A percentile compares a stretch with the other conserved stretches of the same genome.
phyloP scores from a whole-genome alignment of 805 yeast genomes.

The Ogataea degrootiae region DNA sequence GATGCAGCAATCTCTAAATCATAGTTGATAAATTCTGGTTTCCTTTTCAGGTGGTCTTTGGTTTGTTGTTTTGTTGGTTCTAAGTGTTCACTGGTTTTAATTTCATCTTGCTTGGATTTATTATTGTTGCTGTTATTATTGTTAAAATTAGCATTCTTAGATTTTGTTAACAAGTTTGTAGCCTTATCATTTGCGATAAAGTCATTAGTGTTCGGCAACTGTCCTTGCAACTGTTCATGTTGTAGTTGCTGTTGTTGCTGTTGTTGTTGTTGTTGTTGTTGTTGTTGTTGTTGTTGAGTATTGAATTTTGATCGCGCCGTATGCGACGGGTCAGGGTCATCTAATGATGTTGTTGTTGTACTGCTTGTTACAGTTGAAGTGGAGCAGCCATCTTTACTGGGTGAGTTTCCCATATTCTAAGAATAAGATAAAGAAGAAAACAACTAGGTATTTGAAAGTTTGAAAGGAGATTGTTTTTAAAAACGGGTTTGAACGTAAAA shows the following conservation, averaged over 20 bases:
- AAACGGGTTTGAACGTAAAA: too few relatives aligned
- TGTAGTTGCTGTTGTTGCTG: background rate
- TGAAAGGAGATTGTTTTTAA: background rate
- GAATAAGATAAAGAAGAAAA: background rate
- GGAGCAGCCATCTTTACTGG: conserved; percentile 34
- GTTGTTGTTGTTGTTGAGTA: conserved; percentile 11
- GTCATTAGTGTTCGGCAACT: background rate
- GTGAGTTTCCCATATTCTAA: conserved; percentile 33
- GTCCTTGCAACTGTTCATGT: background rate
- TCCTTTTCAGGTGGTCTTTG: background rate
- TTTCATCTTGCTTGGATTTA: background rate
- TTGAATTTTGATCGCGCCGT: conserved; percentile 21
- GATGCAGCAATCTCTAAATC: conserved; percentile 44
- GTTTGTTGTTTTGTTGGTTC: background rate
- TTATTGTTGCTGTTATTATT: conserved; percentile 5
- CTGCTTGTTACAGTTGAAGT: conserved; percentile 30
- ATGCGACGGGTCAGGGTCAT: conserved; percentile 33
- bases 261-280: conserved; percentile 2
- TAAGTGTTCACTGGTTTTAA: too few relatives aligned
- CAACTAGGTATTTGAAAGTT: too few relatives aligned
- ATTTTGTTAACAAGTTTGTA: too few relatives aligned
- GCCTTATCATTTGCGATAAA: too few relatives aligned
- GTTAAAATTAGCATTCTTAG: background rate
- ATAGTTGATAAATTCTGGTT: conserved; percentile 5
- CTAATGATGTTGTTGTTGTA: conserved; percentile 20